A percentile compares a stretch with the other conserved stretches of the same genome.
Conservation (phyloP, 768 basidiomycete genomes). For the Agrocybe praecox region DNA sequence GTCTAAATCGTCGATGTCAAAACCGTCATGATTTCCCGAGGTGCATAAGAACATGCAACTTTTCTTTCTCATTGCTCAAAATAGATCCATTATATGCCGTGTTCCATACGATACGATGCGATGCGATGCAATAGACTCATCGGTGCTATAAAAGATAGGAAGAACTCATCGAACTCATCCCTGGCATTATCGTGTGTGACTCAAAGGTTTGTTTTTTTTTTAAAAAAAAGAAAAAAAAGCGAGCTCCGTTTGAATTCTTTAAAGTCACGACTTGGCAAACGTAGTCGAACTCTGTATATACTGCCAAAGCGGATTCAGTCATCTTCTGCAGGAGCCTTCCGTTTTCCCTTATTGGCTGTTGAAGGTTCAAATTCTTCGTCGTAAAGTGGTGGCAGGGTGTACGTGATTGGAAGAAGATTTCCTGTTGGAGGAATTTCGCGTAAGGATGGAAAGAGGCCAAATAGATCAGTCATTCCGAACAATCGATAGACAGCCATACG, state of each 20-base stretch:
- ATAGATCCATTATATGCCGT: too few relatives aligned
- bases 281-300: not conserved
- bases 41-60: not conserved
- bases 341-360: slow-evolving; percentile 58
- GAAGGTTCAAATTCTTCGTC: slow-evolving; percentile 61
- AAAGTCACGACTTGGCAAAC: not conserved
- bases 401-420: slow-evolving; percentile 58
- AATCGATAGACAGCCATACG: not conserved
- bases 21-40: not conserved
- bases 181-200: too few relatives aligned
- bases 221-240: too few relatives aligned
- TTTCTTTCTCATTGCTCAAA: too few relatives aligned
- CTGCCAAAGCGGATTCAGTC: not conserved
- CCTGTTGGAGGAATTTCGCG: slow-evolving; percentile 33
- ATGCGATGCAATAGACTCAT: too few relatives aligned
- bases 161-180: too few relatives aligned
- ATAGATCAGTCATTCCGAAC: slow-evolving; percentile 4
- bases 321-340: slow-evolving; percentile 45
- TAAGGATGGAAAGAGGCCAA: slow-evolving; percentile 11
- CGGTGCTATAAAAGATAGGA: too few relatives aligned
- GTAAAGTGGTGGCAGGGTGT: slow-evolving; percentile 55
- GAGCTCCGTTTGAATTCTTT: too few relatives aligned
- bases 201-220: too few relatives aligned
- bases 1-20: slow-evolving; percentile 35
- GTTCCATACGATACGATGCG: too few relatives aligned